Conservation (phyloP, 2,329 filamentous ascomycete species). For the Claviceps paspali region DNA sequence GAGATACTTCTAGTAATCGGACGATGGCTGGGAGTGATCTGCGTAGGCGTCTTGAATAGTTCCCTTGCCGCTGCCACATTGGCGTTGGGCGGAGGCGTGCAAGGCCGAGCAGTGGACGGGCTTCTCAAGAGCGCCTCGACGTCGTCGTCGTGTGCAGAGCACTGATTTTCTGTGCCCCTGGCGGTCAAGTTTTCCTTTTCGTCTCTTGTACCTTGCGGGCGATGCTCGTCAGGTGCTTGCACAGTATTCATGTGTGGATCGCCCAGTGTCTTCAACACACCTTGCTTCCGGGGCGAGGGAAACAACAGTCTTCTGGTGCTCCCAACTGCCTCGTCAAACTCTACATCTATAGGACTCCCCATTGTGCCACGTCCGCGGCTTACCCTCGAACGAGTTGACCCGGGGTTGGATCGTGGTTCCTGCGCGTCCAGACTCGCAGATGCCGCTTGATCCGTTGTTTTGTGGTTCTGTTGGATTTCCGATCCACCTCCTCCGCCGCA, state of each 20-base stretch:
- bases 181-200: conserved; percentile 31
- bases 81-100: conserved; percentile 34
- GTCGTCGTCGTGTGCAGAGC: conserved; percentile 35
- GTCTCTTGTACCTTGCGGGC: conserved; percentile 11
- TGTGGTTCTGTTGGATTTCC: conserved; percentile 6
- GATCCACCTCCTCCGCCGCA: conserved; percentile 7
- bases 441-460: not conserved
- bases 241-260: conserved; percentile 40
- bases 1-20: conserved; percentile 47
- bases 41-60: conserved; percentile 47
- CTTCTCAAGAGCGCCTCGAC: conserved; percentile 54
- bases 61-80: conserved; percentile 24
- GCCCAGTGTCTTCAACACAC: conserved; percentile 44
- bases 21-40: conserved; percentile 44
- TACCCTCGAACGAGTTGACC: conserved; percentile 38
- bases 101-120: conserved; percentile 28
- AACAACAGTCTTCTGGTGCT: conserved; percentile 58
- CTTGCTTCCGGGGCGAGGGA: conserved; percentile 56
- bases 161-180: conserved; percentile 5
- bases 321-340: conserved; percentile 32
- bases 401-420: conserved; percentile 14
- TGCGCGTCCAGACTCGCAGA: conserved; percentile 6
- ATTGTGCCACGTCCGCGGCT: conserved; percentile 40
- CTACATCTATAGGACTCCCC: conserved; percentile 39
- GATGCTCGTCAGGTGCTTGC: conserved; percentile 24